phyloP scores from a whole-genome alignment of 1,139 yeast species.

The Saccharomycopsis hybrid region DNA sequence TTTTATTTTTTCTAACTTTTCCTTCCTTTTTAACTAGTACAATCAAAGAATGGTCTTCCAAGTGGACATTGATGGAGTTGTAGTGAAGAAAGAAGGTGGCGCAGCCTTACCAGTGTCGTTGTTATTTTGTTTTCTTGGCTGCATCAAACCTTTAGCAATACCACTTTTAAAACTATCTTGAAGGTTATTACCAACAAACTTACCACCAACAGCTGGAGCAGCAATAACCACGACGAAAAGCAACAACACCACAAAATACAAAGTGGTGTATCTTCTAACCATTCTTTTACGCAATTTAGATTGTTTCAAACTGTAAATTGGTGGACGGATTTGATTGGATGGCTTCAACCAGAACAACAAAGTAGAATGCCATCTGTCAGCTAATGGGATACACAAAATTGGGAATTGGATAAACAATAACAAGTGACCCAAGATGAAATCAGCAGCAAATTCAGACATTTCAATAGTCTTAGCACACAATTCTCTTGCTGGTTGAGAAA shows the following conservation, averaged over 20 bases:
- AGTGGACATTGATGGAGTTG: conserved; percentile 21
- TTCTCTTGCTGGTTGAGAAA: conserved; percentile 96
- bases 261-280: conserved; percentile 89
- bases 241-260: conserved; percentile 66
- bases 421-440: conserved; percentile 86
- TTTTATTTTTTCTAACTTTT: too few relatives aligned
- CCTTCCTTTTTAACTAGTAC: too few relatives aligned
- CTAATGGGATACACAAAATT: conserved; percentile 71
- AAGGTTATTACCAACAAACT: conserved; percentile 32
- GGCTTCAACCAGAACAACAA: conserved; percentile 99
- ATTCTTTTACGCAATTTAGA: conserved; percentile 96
- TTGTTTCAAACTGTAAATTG: conserved; percentile 95
- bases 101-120: conserved; percentile 67
- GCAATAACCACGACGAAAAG: conserved; percentile 72
- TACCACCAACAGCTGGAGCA: conserved; percentile 85
- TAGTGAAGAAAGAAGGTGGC: conserved; percentile 18
- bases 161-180: conserved; percentile 36
- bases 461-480: conserved; percentile 91
- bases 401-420: conserved; percentile 88
- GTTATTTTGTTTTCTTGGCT: conserved; percentile 74
- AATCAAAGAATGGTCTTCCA: conserved; percentile 22
- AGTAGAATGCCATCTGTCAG: conserved; percentile 98
- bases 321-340: conserved; percentile 96
- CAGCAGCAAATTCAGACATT: conserved; percentile 95
- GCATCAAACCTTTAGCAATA: conserved; percentile 69